Conservation (phyloP, 2,329 filamentous ascomycete species). For the Aspergillus flavus region DNA sequence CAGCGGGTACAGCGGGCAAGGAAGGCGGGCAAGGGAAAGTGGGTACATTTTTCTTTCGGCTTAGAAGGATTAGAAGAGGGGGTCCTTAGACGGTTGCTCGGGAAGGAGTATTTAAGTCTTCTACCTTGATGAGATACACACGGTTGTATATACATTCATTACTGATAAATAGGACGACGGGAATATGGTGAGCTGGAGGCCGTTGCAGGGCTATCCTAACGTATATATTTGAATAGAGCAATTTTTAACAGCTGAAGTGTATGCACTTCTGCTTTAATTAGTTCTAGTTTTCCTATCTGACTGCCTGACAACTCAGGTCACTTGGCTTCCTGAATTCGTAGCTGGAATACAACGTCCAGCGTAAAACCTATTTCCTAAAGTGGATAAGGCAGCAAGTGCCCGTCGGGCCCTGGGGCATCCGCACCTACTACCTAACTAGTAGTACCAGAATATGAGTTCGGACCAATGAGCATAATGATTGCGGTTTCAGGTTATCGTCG, state of each 20-base stretch:
- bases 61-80: conserved; percentile 24
- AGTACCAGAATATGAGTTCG: no score
- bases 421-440: no score
- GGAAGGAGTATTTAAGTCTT: conserved; percentile 16
- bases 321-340: no score
- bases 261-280: not conserved
- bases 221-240: not conserved
- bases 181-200: not conserved
- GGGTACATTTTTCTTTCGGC: conserved; percentile 41
- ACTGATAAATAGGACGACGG: not conserved
- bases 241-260: not conserved
- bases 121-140: not conserved
- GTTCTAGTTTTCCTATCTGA: no score
- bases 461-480: no score
- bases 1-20: conserved; percentile 34
- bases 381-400: no score
- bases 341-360: no score
- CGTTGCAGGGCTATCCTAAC: not conserved
- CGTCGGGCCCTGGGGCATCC: no score
- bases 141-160: not conserved
- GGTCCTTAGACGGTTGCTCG: conserved; percentile 21
- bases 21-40: conserved; percentile 39
- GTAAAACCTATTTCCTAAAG: no score
- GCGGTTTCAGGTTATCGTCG: no score
- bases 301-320: no score